phyloP scores from a whole-genome alignment of 73 alveolate genomes.

The Paramecium pentaurelia region DNA sequence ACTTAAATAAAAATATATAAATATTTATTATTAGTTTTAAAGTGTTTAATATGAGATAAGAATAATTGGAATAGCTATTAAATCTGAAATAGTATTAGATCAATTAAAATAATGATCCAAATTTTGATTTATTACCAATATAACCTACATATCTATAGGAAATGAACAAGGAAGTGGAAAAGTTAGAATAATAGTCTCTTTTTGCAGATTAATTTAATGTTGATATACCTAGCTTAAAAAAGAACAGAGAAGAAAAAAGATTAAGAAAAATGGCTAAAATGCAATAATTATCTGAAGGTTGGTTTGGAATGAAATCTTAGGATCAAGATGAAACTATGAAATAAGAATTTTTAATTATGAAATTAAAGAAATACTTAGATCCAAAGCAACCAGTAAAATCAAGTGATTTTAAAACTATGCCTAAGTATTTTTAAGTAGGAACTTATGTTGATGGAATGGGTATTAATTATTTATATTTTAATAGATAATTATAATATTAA shows the following conservation, averaged over 20 bases:
- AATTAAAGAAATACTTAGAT: constrained; percentile 30
- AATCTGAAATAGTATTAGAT: not conserved
- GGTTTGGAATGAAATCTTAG: constrained; percentile 44
- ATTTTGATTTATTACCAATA: not conserved
- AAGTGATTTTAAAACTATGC: not conserved
- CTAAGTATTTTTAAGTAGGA: constrained; percentile 28
- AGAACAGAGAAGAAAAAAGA: constrained; percentile 19
- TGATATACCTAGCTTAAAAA: not conserved
- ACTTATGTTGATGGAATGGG: constrained; percentile 49
- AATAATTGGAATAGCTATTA: not conserved
- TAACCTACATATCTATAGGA: not conserved
- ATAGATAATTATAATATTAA: constrained; percentile 27
- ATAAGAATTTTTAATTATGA: not conserved
- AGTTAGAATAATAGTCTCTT: not conserved
- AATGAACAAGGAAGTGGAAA: not conserved
- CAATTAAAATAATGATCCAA: not conserved
- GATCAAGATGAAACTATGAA: constrained; percentile 8
- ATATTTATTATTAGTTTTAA: not conserved
- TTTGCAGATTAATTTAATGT: not conserved
- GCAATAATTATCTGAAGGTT: not conserved
- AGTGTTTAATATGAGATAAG: not conserved
- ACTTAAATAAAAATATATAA: not conserved
- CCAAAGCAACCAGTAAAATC: constrained; percentile 24
- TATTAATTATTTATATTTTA: not conserved
- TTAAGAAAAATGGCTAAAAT: not conserved